A percentile compares a stretch with the other conserved stretches of the same genome.
phyloP scores from a whole-genome alignment of 1,284 basidiomycete species.

The Ganoderma leucocontextum region DNA sequence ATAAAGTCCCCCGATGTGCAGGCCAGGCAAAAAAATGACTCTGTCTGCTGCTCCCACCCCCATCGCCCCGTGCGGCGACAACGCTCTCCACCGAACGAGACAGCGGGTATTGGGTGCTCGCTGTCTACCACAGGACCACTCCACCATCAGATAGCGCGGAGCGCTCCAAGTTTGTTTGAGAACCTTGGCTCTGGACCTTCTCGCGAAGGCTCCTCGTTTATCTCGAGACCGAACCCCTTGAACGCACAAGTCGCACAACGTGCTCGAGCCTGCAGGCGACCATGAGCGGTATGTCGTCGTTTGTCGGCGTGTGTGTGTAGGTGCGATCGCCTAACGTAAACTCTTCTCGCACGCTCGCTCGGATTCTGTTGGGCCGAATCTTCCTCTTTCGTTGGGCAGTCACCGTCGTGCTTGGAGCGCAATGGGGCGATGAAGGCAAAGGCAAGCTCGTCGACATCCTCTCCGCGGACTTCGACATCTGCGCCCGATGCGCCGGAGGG shows the following conservation, averaged over 20 bases:
- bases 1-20: not conserved
- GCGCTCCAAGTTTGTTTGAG: not conserved
- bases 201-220: not conserved
- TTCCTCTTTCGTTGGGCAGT: slow-evolving; percentile 47
- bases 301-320: not conserved
- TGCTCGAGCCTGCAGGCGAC: not conserved
- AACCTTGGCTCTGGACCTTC: not conserved
- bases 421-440: slow-evolving; percentile 98
- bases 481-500: slow-evolving; percentile 96
- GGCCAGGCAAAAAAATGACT: slow-evolving; percentile 12
- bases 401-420: slow-evolving; percentile 85
- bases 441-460: slow-evolving; percentile 96
- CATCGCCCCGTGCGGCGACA: slow-evolving; percentile 5
- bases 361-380: not conserved
- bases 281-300: slow-evolving; percentile 28
- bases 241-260: not conserved
- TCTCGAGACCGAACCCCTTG: not conserved
- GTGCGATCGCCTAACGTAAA: not conserved
- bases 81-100: not conserved
- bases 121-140: not conserved
- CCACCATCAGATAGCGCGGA: slow-evolving; percentile 7
- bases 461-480: slow-evolving; percentile 89
- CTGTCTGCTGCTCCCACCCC: slow-evolving; percentile 8
- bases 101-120: not conserved
- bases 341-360: not conserved